phyloP scores from a whole-genome alignment of 257 asterid genomes.

The Solanum peruvianum region DNA sequence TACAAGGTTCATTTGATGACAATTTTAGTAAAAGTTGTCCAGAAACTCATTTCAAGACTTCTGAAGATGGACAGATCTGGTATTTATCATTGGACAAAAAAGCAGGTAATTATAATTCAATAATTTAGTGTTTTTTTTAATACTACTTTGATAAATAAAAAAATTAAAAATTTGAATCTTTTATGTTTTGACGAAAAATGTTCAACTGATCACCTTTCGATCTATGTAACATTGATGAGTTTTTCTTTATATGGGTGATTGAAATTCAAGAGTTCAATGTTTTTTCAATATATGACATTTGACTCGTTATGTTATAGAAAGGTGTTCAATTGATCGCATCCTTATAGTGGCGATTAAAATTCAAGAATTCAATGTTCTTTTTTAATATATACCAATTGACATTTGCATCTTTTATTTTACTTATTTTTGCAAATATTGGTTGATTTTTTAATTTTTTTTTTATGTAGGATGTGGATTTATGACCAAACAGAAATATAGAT shows the following conservation, averaged over 20 bases:
- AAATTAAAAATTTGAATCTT: not conserved
- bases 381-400: not conserved
- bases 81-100: conserved; percentile 53
- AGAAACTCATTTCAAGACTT: conserved; percentile 63
- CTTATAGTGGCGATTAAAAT: not conserved
- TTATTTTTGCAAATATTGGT: not conserved
- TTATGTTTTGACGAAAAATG: not conserved
- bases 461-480: conserved; percentile 72
- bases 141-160: too few relatives aligned
- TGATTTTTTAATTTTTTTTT: not conserved
- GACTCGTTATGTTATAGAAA: too few relatives aligned
- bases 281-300: not conserved
- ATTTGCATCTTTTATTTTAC: not conserved
- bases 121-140: not conserved
- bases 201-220: not conserved
- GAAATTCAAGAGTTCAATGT: not conserved
- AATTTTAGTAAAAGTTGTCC: conserved; percentile 80
- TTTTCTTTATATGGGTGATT: not conserved
- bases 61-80: conserved; percentile 96
- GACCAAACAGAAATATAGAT: conserved; percentile 78
- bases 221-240: not conserved
- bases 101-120: conserved; percentile 31
- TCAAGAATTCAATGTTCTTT: not conserved
- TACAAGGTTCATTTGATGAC: conserved; percentile 42
- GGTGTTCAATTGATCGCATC: not conserved